Conservation (phyloP, 192 early-diverging fungal genomes). For the Powellomyces hirtus region DNA sequence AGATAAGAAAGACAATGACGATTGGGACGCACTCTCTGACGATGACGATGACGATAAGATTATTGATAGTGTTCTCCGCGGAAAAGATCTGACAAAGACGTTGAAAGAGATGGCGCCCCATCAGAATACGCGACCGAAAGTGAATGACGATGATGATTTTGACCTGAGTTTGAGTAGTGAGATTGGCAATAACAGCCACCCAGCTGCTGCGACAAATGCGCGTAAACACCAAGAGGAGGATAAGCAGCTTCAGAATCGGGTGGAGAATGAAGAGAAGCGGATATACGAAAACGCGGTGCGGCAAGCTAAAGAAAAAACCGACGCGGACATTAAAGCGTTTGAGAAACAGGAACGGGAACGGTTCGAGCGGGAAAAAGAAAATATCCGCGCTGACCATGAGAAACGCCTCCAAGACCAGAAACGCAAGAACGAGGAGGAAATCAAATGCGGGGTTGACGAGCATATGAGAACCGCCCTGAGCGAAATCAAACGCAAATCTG, state of each 20-base stretch:
- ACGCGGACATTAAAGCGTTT: conserved; percentile 14
- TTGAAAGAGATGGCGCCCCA: not conserved
- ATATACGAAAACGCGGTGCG: not conserved
- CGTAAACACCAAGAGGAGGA: too few relatives aligned
- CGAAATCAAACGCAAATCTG: not conserved
- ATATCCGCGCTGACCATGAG: not conserved
- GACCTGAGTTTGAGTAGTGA: conserved; percentile 4
- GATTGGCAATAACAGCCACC: not conserved
- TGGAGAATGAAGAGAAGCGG: not conserved
- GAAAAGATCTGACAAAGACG: not conserved
- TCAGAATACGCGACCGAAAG: not conserved
- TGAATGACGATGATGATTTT: conserved; percentile 20
- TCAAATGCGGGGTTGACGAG: not conserved
- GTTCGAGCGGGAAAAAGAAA: not conserved
- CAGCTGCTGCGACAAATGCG: not conserved
- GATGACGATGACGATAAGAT: conserved; percentile 14
- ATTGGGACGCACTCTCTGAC: conserved; percentile 14
- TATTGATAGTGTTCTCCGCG: conserved; percentile 2
- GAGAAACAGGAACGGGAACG: conserved; percentile 16
- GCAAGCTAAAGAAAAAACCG: not conserved
- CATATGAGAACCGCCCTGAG: not conserved
- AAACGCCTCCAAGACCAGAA: not conserved
- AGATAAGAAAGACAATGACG: not conserved
- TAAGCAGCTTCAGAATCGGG: too few relatives aligned
- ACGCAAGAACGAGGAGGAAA: not conserved